These are phyloP conservation scores for Volutella citrinella DNA, from an alignment of 2,329 filamentous ascomycete genomes.

Conservation along the genomic window DNA sequence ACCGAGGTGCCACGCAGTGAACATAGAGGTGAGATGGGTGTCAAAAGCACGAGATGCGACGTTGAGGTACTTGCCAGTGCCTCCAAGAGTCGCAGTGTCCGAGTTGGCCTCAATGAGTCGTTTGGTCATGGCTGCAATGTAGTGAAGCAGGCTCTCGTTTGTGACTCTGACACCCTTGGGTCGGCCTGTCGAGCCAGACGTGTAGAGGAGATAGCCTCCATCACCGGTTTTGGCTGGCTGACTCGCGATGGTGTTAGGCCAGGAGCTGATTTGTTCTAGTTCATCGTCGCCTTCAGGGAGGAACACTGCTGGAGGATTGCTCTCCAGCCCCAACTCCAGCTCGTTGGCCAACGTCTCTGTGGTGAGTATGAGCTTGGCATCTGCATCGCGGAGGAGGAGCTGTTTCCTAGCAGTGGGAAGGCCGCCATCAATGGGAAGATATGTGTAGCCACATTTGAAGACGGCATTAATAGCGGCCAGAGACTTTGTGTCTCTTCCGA, in stretches of 20 bases:
- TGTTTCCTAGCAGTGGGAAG: constrained; percentile 57
- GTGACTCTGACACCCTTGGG: constrained; percentile 64
- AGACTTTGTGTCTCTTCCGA: constrained; percentile 62
- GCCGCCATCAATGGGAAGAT: constrained; percentile 59
- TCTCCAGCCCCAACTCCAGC: too few species aligned
- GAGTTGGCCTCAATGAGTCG: constrained; percentile 13
- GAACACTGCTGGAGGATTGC: too few species aligned
- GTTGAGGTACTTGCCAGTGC: constrained; percentile 22
- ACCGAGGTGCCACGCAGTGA: too few species aligned
- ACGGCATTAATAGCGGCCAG: constrained; percentile 63
- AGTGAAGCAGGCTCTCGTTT: constrained; percentile 46
- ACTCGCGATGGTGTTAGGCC: too few species aligned
- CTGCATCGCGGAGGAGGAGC: constrained; percentile 60
- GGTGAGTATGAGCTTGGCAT: constrained; percentile 48
- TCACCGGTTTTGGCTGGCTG: constrained; percentile 16
- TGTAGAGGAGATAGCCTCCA: constrained; percentile 62
- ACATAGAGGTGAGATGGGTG: constrained; percentile 21
- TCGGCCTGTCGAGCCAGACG: constrained; percentile 63
- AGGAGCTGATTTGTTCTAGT: too few species aligned
- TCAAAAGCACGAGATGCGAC: constrained; percentile 23
- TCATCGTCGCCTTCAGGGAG: too few species aligned
- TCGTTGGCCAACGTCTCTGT: constrained; percentile 27
- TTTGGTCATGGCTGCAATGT: too few species aligned
- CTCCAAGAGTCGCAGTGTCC: constrained; percentile 15
- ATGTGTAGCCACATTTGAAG: constrained; percentile 60